Evolutionary conservation across 495 filamentous ascomycete species (phyloP).

Genomic region (Neohortaea acidophila): DNA sequence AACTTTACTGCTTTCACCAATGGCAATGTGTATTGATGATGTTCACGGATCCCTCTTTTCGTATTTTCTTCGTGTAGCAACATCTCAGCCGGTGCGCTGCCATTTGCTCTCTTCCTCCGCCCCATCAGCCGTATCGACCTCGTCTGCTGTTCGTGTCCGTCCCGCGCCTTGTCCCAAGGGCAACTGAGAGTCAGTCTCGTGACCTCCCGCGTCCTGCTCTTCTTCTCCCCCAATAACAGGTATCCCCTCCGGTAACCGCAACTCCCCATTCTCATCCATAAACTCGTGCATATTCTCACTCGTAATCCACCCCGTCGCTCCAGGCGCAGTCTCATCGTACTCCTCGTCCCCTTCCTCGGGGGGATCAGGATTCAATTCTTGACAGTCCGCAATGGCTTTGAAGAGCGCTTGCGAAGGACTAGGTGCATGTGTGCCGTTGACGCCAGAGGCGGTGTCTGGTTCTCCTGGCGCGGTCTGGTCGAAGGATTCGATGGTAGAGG

Average conservation of each 20-base stretch:
- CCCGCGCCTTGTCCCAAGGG: slow-evolving; percentile 37
- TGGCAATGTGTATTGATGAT: too few relatives aligned
- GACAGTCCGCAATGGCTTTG: slow-evolving; percentile 67
- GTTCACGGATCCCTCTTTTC: too few relatives aligned
- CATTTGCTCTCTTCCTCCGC: slow-evolving; percentile 41
- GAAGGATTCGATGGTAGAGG: slow-evolving; percentile 26
- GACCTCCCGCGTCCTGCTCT: slow-evolving; percentile 19
- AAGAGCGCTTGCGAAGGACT: slow-evolving; percentile 48
- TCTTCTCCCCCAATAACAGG: slow-evolving; percentile 19
- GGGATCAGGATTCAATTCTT: slow-evolving; percentile 79
- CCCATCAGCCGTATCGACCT: slow-evolving; percentile 18
- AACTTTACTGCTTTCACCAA: too few relatives aligned
- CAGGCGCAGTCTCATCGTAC: slow-evolving; percentile 46
- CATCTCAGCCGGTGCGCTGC: slow-evolving; percentile 39
- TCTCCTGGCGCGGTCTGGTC: background rate
- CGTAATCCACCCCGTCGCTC: slow-evolving; percentile 90
- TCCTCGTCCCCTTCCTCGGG: slow-evolving; percentile 36
- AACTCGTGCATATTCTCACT: slow-evolving; percentile 83
- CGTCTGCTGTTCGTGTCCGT: slow-evolving; percentile 39
- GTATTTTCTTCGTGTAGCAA: background rate
- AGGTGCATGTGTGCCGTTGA: too few relatives aligned
- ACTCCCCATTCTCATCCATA: slow-evolving; percentile 51
- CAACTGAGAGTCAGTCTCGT: slow-evolving; percentile 17
- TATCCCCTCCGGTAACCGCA: slow-evolving; percentile 37
- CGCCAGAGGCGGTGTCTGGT: too few relatives aligned